These are phyloP conservation scores for Bacidia rubella DNA, from an alignment of 495 filamentous ascomycete species.

Conservation along the genomic window DNA sequence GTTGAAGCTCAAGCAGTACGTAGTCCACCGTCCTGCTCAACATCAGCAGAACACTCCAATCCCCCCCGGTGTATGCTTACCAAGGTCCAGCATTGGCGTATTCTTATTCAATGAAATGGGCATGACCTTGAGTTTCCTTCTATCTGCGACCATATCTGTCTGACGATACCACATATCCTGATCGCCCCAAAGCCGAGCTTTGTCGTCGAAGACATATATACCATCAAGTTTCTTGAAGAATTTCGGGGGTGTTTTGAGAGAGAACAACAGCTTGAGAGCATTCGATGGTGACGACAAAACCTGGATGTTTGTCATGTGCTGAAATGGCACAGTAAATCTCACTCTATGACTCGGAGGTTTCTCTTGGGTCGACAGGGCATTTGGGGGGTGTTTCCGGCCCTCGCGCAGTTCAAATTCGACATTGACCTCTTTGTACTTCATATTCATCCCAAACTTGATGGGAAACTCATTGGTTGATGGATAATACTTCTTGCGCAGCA, in stretches of 20 bases:
- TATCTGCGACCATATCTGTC: constrained; percentile 49
- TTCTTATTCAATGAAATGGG: constrained; percentile 42
- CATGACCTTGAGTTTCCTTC: constrained; percentile 22
- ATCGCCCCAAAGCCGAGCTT: constrained; percentile 44
- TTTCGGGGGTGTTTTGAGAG: constrained; percentile 49
- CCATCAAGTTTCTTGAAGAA: constrained; percentile 44
- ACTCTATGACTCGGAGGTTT: constrained; percentile 20
- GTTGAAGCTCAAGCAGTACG: constrained; percentile 43
- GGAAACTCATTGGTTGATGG: neutral
- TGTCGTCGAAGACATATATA: constrained; percentile 26
- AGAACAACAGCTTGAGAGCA: constrained; percentile 38
- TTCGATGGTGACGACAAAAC: constrained; percentile 25
- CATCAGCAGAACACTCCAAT: constrained; percentile 17
- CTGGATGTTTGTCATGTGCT: constrained; percentile 44
- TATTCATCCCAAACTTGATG: constrained; percentile 30
- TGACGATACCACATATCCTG: constrained; percentile 62
- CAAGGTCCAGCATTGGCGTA: constrained; percentile 58
- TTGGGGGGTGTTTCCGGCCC: neutral
- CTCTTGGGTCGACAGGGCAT: constrained; percentile 2
- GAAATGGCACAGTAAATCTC: constrained; percentile 49
- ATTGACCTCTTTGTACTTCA: constrained; percentile 28
- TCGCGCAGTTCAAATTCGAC: constrained; percentile 27
- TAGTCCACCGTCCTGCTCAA: constrained; percentile 46
- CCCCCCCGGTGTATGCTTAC: constrained; percentile 26
- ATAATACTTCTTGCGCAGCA: constrained; percentile 37